These are phyloP conservation scores for Leishmania lainsoni DNA, from an alignment of 208 protist genomes.

Conservation along the genomic window DNA sequence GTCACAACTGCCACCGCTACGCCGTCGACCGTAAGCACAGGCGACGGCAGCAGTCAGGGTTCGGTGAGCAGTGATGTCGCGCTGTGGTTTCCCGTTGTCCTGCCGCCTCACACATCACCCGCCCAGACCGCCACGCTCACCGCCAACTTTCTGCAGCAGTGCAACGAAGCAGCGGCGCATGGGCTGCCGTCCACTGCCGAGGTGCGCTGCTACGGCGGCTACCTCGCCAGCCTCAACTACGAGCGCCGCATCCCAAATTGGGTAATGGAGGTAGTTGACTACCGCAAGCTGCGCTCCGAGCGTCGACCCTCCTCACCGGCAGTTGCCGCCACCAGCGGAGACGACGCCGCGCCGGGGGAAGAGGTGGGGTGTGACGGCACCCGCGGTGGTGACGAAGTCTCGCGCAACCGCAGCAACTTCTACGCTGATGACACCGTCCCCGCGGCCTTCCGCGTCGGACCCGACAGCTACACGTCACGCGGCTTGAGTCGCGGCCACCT, in stretches of 20 bases:
- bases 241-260: constrained; percentile 81
- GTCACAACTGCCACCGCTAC: constrained; percentile 1
- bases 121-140: constrained; percentile 10
- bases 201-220: constrained; percentile 73
- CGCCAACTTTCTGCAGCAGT: constrained; percentile 34
- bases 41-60: not conserved
- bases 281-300: constrained; percentile 14
- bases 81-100: constrained; percentile 29
- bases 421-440: constrained; percentile 71
- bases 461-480: constrained; percentile 52
- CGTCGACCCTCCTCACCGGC: not conserved
- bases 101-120: constrained; percentile 31
- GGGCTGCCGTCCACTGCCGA: constrained; percentile 56
- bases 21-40: not conserved
- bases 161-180: constrained; percentile 33
- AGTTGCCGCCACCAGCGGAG: not conserved
- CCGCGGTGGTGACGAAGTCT: constrained; percentile 19
- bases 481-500: constrained; percentile 85
- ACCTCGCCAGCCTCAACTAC: constrained; percentile 80
- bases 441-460: constrained; percentile 57
- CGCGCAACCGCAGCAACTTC: constrained; percentile 58
- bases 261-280: constrained; percentile 72
- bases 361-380: constrained; percentile 5
- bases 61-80: not conserved
- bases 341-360: constrained; percentile 24